Evolutionary conservation across 192 early-diverging fungal genomes (phyloP).

Genomic region (Linnemannia zychae): DNA sequence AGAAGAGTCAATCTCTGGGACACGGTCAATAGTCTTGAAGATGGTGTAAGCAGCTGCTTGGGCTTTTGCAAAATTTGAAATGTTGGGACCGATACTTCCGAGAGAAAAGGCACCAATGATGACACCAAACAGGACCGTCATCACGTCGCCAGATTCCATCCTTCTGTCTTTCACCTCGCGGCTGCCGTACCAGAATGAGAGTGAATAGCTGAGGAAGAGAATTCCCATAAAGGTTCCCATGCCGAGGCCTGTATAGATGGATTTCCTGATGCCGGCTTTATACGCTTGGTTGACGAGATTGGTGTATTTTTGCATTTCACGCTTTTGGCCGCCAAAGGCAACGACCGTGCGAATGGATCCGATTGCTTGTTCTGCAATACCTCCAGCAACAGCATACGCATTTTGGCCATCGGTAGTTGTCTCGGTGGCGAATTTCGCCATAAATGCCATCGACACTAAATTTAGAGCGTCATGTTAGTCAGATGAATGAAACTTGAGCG

Average conservation of each 20-base stretch:
- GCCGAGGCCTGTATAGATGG: conserved; percentile 68
- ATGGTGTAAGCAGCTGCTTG: conserved; percentile 89
- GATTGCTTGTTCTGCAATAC: conserved; percentile 92
- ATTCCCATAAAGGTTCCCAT: background rate
- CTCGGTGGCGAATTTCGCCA: conserved; percentile 34
- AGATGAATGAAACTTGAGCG: background rate
- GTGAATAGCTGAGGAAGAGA: conserved; percentile 12
- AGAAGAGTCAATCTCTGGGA: conserved; percentile 80
- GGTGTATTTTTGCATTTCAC: conserved; percentile 75
- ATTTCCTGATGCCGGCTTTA: conserved; percentile 73
- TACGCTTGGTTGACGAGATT: conserved; percentile 74
- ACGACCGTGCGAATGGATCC: conserved; percentile 90
- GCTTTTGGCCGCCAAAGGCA: conserved; percentile 85
- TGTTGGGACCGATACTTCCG: conserved; percentile 70
- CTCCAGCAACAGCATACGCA: conserved; percentile 87
- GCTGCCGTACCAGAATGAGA: conserved; percentile 89
- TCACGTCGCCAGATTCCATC: conserved; percentile 65
- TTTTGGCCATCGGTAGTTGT: conserved; percentile 61
- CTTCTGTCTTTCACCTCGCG: background rate
- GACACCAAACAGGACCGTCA: conserved; percentile 92
- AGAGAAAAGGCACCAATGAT: conserved; percentile 76
- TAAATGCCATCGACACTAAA: conserved; percentile 26
- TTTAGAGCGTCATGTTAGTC: background rate
- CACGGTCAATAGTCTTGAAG: conserved; percentile 85
- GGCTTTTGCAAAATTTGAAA: conserved; percentile 81